Conservation (phyloP, 495 filamentous ascomycete genomes). For the Friedmanniomyces endolithicus region DNA sequence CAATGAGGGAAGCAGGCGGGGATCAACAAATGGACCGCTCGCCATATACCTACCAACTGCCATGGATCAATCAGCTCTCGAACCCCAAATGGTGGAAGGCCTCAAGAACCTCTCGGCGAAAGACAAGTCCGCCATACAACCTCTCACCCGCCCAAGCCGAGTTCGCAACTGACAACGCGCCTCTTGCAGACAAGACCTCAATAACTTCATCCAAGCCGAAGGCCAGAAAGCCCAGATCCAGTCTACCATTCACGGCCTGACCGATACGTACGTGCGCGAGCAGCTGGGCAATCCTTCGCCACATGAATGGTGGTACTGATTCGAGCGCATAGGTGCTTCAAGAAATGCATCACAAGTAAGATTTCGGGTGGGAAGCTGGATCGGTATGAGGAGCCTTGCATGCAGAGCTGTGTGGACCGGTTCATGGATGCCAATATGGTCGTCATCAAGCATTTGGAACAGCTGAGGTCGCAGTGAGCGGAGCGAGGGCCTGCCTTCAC, state of each 20-base stretch:
- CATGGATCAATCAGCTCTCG: background rate
- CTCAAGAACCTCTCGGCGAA: background rate
- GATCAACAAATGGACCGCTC: too few species aligned
- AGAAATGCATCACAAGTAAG: conserved; percentile 66
- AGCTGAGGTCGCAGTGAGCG: conserved; percentile 1
- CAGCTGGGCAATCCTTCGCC: background rate
- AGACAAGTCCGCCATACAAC: conserved; percentile 3
- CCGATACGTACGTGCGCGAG: conserved; percentile 41
- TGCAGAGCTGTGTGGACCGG: conserved; percentile 83
- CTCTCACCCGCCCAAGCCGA: background rate
- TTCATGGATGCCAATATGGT: conserved; percentile 79
- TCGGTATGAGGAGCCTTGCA: conserved; percentile 60
- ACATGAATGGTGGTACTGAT: background rate
- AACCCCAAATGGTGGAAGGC: background rate
- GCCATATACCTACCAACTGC: background rate
- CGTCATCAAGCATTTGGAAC: conserved; percentile 68
- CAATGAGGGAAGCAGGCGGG: too few species aligned
- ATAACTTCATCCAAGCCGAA: conserved; percentile 67
- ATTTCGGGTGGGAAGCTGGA: conserved; percentile 58
- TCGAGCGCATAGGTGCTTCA: conserved; percentile 50
- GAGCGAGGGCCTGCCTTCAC: too few species aligned
- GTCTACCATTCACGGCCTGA: conserved; percentile 62
- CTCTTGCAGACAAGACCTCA: conserved; percentile 61
- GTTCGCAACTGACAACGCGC: background rate
- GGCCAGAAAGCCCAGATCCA: conserved; percentile 18